These are phyloP conservation scores for Phanerodontia chrysosporium DNA, from an alignment of 768 basidiomycete genomes.

Conservation along the genomic window DNA sequence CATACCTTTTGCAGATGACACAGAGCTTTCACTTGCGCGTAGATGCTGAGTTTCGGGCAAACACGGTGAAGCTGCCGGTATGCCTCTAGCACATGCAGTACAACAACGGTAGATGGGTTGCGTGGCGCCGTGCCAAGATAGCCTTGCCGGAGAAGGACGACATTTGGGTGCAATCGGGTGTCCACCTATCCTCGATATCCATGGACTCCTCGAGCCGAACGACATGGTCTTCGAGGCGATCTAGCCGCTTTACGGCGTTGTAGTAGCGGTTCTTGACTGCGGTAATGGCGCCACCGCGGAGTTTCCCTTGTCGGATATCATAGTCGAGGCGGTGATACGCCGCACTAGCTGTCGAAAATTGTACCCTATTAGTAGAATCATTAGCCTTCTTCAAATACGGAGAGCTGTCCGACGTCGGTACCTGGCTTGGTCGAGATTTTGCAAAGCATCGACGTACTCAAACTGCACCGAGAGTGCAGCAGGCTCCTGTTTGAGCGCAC, in stretches of 20 bases:
- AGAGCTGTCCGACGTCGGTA: too few species aligned
- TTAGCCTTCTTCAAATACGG: too few species aligned
- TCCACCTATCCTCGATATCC: conserved; percentile 16
- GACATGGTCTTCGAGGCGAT: neutral
- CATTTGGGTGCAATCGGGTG: conserved; percentile 11
- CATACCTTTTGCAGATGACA: conserved; percentile 20
- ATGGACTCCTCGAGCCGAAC: conserved; percentile 11
- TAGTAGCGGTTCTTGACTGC: neutral
- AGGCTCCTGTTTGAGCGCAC: too few species aligned
- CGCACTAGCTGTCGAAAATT: neutral
- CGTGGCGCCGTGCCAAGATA: conserved; percentile 21
- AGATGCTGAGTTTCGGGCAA: conserved; percentile 23
- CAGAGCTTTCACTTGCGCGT: conserved; percentile 15
- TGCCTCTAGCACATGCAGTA: conserved; percentile 16
- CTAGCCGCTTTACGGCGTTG: neutral
- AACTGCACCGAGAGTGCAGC: too few species aligned
- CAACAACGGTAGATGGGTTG: conserved; percentile 16
- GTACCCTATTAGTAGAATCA: neutral
- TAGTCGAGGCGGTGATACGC: neutral
- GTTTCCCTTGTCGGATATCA: neutral
- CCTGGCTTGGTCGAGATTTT: conserved; percentile 1
- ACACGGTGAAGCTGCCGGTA: conserved; percentile 23
- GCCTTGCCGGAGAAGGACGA: conserved; percentile 17
- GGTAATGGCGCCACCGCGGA: neutral
- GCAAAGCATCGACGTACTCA: too few species aligned